Evolutionary conservation across 2,329 filamentous ascomycete genomes (phyloP), one percentile per base, ranked within the genome.

Genomic region (Aspergillus brunneoviolaceus): DNA sequence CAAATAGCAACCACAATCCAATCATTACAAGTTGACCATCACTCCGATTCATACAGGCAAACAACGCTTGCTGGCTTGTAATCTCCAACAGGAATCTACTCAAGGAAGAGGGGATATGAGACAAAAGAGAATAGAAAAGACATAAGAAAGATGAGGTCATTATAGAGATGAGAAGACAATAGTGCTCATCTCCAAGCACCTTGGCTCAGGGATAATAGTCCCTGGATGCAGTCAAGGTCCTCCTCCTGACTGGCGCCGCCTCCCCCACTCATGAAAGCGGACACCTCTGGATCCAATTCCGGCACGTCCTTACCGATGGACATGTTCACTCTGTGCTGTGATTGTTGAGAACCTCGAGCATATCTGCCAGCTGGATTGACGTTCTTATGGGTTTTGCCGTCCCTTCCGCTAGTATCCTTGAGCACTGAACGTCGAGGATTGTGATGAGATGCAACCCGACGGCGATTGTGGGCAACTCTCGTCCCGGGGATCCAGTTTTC

Each of bases 161-260:
- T 60, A 47, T 58, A 51, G 57, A 59, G 54, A 57, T 33, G 16
- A 50, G 47, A 49, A 33, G 21, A 45, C 45, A 12, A 16, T 33
- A 33, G 35, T 45, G 57, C 42, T 84, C 77, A 89, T 70, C 86
- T 84, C 92, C 93, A 97, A 71, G 91, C 91, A n/a, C 93, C 94
- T 77, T 96, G 91, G 69, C 92, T 96, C 50, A 98, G 81, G 54
- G 91, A 94, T 63, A 97, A 76, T 64, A 98, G 77, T n/a, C 92
- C 92, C 57, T 94, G 91, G 51, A 96, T 89, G 71, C 92, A 96
- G 72, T 96, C 92, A 74, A 96, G 82, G 72, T 97, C 94, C 59
- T 87, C 85, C 72, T 87, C 88, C 76, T 92, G 91, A 71, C 88
- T 88, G 9, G 86, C 87, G 29, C 68, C 67, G 5, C 65, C 70